Base-by-base conservation (phyloP, 352 stramenopile genomes). In the Phytophthora uliginosa region DNA sequence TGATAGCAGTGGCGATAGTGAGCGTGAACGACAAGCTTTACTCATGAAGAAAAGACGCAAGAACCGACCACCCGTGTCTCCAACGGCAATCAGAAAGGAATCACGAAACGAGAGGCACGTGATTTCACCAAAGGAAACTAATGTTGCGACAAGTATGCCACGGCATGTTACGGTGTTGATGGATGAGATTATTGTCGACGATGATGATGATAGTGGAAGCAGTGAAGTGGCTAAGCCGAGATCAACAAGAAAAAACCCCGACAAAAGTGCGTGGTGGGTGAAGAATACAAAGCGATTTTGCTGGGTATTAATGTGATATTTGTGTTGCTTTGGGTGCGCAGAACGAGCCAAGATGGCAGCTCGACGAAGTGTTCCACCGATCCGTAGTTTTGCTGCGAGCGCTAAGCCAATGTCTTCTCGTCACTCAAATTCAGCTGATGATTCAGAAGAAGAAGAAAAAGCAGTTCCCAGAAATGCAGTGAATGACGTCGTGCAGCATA, bases 121-220 rank as follows among this genome's bases (percentile, higher is more conserved):
- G 48, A 4, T n/a, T 34, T 38, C 34, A 18, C 45, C 17, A n/a
- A 50, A 48, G 48, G 54, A n/a, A 59, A 55, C n/a, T 12, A 74
- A 70, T 52, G 24, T 45, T 61, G 54, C 54, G n/a, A 0, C 24
- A 22, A 18, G 47, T 2, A 69, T 74, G 55, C 54, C 61, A 28
- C 53, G 68, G 18, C 68, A 74, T 54, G 61, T 71, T 36, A 74
- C 61, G 1, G 55, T 71, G 38, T 53, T 47, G 47, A 66, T 66
- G 68, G 68, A 74, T 64, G 61, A 74, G 13, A 74, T 74, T 63
- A 74, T 74, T 22, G 68, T 71, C n/a, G 68, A 74, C 22, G 66
- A 74, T 12, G 66, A 73, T 45, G 58, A 60, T 1, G 66, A 74
- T 33, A 69, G 54, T 22, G 60, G 56, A 36, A 38, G 36, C n/a